These are phyloP conservation scores for Choanephora cucurbitarum DNA, from an alignment of 371 early-diverging fungal species.

Conservation along the genomic window DNA sequence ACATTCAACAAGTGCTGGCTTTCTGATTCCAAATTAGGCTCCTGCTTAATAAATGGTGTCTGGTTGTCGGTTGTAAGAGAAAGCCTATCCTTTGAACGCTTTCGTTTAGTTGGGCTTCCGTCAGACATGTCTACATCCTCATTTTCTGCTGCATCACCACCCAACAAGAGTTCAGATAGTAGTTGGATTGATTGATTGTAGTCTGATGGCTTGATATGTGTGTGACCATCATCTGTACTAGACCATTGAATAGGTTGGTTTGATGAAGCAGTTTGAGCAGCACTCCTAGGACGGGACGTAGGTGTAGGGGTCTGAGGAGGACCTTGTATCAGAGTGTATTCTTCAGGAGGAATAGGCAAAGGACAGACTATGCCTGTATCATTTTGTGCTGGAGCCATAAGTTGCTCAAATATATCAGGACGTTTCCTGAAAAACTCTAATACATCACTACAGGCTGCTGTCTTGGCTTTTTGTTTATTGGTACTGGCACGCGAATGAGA, in stretches of 20 bases:
- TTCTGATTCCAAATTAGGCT: background rate
- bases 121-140: background rate
- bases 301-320: background rate
- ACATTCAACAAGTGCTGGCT: background rate
- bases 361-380: background rate
- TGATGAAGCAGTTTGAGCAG: background rate
- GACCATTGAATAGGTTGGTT: background rate
- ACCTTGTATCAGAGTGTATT: background rate
- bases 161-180: background rate
- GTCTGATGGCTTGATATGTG: background rate
- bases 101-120: background rate
- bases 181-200: background rate
- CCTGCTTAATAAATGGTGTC: background rate
- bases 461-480: slow-evolving; percentile 15
- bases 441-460: slow-evolving; percentile 12
- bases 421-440: slow-evolving; percentile 5
- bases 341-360: slow-evolving; percentile 13
- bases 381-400: background rate
- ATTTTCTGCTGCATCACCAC: background rate
- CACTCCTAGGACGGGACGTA: background rate
- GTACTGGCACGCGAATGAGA: slow-evolving; percentile 5
- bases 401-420: slow-evolving; percentile 1
- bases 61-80: background rate
- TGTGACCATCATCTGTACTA: background rate
- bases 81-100: background rate